Evolutionary conservation across 805 yeast species (phyloP), one percentile per base, ranked within the genome.

Genomic region (Yarrowia sp.): DNA sequence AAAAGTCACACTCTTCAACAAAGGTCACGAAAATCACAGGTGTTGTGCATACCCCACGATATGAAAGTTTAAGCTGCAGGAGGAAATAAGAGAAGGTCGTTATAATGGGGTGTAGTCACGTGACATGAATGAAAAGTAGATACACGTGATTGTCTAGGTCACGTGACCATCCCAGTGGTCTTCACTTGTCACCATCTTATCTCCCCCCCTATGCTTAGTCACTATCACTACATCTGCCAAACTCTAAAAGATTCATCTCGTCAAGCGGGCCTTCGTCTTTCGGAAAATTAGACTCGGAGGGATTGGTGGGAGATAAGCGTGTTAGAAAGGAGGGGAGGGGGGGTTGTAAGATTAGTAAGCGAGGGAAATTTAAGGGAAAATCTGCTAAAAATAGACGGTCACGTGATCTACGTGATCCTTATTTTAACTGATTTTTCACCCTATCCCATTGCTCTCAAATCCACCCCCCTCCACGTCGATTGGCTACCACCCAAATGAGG

Each of bases 291-390:
- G 26, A 42, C n/a, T 38, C 19, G n/a, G 36, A 53, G 11, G 59
- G 46, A 55, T 53, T 53, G 58, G 45, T 53, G 59, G 59, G 59
- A 53, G 59, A 53, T 53, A 53, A 53, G 58, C 15, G 36, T 19
- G 48, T 8, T 12, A 9, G 48, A n/a, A 43, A n/a, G 9, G 48
- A n/a, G 48, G 32, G 15, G 11, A 41, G 3, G 16, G 10, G 40
- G 10, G 40, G 8, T 7, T 38, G 40, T 38, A 10, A 2, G 2
- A 38, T 10, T 4, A 14, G n/a, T 14, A n/a, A 41, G 43, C n/a
- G 5, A 7, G 8, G 43, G 43, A 8, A n/a, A 43, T 1, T n/a
- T n/a, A 5, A 5, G 32, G 32, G 32, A 5, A 26, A 26, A 26
- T 26, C 3, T 2, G 32, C 32, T 26, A 5, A 26, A 3, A 26